Conservation (phyloP, 192 early-diverging fungal genomes). For the Coemansia sp. region DNA sequence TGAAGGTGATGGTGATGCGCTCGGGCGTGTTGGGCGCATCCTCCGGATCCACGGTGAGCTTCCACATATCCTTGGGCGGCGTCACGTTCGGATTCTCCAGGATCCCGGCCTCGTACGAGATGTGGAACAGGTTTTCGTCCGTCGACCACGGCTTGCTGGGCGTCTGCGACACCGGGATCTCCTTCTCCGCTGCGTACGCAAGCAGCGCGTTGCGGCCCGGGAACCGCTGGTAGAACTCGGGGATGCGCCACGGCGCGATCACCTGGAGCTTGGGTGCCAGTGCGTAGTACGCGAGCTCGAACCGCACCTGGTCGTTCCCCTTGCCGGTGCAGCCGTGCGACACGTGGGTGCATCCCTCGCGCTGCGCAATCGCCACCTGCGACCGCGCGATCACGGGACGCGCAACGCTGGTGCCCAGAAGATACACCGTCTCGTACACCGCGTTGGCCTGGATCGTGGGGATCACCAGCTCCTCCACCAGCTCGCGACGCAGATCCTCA, state of each 20-base stretch:
- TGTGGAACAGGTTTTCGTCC: slow-evolving; percentile 99
- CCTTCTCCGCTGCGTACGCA: slow-evolving; percentile 86
- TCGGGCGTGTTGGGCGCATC: slow-evolving; percentile 95
- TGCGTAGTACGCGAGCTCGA: slow-evolving; percentile 98
- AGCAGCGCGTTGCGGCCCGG: slow-evolving; percentile 88
- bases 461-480: slow-evolving; percentile 91
- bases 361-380: slow-evolving; percentile 89
- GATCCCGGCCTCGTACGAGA: slow-evolving; percentile 97
- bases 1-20: slow-evolving; percentile 88
- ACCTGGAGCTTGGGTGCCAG: slow-evolving; percentile 91
- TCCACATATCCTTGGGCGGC: slow-evolving; percentile 99
- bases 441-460: slow-evolving; percentile 93
- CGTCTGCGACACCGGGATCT: slow-evolving; percentile 94
- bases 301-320: slow-evolving; percentile 99
- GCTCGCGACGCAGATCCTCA: slow-evolving; percentile 93
- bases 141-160: slow-evolving; percentile 97
- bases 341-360: slow-evolving; percentile 92
- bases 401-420: slow-evolving; percentile 95
- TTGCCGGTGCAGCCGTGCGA: slow-evolving; percentile 99
- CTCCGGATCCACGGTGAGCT: slow-evolving; percentile 95
- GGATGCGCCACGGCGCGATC: slow-evolving; percentile 96
- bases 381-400: slow-evolving; percentile 91
- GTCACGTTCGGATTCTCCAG: slow-evolving; percentile 94
- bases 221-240: slow-evolving; percentile 95
- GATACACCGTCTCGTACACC: slow-evolving; percentile 94